Percentiles rank a stretch among this genome's conserved stretches.
These are phyloP conservation scores for Didymella lethalis DNA, from an alignment of 2,329 filamentous ascomycete species.

Conservation along the genomic window DNA sequence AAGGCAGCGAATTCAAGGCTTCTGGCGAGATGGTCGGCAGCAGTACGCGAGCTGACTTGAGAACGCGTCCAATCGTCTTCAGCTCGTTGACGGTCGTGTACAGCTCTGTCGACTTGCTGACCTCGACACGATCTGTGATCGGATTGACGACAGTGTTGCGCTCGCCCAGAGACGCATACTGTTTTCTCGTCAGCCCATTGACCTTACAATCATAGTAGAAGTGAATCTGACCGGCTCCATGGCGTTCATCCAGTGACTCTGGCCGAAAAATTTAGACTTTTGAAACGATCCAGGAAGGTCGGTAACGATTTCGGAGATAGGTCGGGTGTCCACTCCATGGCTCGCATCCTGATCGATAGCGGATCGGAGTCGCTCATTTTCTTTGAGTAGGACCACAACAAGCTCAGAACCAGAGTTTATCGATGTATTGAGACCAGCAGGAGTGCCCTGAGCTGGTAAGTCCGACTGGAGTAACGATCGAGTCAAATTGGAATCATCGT, in stretches of 20 bases:
- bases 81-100: slow-evolving; percentile 48
- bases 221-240: slow-evolving; percentile 39
- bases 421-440: slow-evolving; percentile 7
- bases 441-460: slow-evolving; percentile 9
- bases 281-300: slow-evolving; percentile 38
- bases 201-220: neutral
- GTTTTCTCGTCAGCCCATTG: neutral
- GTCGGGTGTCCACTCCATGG: neutral
- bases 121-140: slow-evolving; percentile 50
- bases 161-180: slow-evolving; percentile 33
- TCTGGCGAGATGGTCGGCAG: slow-evolving; percentile 55
- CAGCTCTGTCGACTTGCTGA: slow-evolving; percentile 37
- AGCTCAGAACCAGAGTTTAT: slow-evolving; percentile 4
- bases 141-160: slow-evolving; percentile 43
- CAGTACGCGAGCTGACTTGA: slow-evolving; percentile 56
- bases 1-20: slow-evolving; percentile 56
- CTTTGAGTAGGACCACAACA: slow-evolving; percentile 12
- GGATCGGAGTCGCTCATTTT: neutral
- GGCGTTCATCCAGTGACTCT: slow-evolving; percentile 59
- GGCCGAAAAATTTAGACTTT: slow-evolving; percentile 65
- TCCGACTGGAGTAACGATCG: neutral
- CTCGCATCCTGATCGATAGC: neutral
- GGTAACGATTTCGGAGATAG: slow-evolving; percentile 11
- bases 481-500: slow-evolving; percentile 2
- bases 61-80: slow-evolving; percentile 61